Evolutionary conservation across 2,329 filamentous ascomycete species (phyloP).

Genomic region (Eurotiales sp.): DNA sequence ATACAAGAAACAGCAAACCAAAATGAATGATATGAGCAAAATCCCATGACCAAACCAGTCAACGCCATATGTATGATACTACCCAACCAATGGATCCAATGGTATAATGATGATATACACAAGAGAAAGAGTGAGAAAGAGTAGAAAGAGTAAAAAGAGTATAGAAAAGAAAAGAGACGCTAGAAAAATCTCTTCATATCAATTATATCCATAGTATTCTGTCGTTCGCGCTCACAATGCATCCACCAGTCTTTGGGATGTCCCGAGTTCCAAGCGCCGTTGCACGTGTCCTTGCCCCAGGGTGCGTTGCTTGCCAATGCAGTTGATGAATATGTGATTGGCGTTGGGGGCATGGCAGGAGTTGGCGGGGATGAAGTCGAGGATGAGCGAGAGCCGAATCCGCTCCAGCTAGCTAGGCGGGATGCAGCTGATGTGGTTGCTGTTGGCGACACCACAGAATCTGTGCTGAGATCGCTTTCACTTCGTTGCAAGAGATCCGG

Average conservation of each 20-base stretch:
- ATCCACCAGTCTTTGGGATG: constrained; percentile 45
- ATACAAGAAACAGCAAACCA: background rate
- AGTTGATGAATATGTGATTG: constrained; percentile 26
- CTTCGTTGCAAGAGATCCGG: constrained; percentile 7
- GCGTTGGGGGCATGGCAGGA: constrained; percentile 29
- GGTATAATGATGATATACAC: too few species aligned
- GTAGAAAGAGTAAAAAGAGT: background rate
- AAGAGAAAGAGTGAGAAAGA: too few species aligned
- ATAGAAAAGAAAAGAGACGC: constrained; percentile 7
- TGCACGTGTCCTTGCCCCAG: constrained; percentile 42
- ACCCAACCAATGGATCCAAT: background rate
- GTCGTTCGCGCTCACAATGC: constrained; percentile 42
- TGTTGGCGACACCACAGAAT: constrained; percentile 22
- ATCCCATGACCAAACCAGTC: background rate
- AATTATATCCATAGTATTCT: constrained; percentile 29
- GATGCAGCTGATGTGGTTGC: constrained; percentile 21
- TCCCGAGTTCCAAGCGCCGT: constrained; percentile 40
- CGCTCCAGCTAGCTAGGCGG: constrained; percentile 32
- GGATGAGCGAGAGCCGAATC: constrained; percentile 30
- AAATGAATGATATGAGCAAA: background rate
- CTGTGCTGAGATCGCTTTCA: constrained; percentile 22
- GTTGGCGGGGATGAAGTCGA: constrained; percentile 18
- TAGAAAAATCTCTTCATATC: constrained; percentile 34
- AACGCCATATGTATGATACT: background rate
- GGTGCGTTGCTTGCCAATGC: constrained; percentile 23